Evolutionary conservation across 352 stramenopile genomes (phyloP).

Genomic region (Stramenopiles sp.): DNA sequence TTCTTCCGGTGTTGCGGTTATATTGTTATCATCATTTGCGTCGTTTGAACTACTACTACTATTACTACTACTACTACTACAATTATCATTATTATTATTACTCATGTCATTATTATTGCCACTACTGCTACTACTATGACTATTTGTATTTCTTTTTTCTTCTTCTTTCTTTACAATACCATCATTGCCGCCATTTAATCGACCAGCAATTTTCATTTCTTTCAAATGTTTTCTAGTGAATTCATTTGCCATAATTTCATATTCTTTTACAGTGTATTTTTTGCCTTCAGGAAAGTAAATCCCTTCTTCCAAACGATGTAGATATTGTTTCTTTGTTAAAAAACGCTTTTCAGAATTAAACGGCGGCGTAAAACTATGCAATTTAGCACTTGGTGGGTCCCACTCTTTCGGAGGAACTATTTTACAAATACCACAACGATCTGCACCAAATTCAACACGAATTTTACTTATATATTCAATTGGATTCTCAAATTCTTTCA

Average conservation of each 20-base stretch:
- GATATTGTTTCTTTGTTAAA: conserved; percentile 57
- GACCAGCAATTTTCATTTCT: conserved; percentile 27
- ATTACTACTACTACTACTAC: background rate
- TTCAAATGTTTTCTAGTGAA: conserved; percentile 27
- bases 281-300: conserved; percentile 48
- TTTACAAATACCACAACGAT: conserved; percentile 88
- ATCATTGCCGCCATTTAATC: no score
- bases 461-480: conserved; percentile 79
- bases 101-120: background rate
- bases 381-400: conserved; percentile 56
- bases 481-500: conserved; percentile 60
- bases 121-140: background rate
- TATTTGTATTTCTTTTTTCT: background rate
- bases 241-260: conserved; percentile 43
- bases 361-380: conserved; percentile 48
- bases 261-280: conserved; percentile 46
- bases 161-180: conserved; percentile 20
- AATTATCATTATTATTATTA: conserved; percentile 4
- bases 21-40: no score
- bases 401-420: conserved; percentile 87
- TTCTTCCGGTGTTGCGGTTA: conserved; percentile 23
- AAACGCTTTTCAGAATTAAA: conserved; percentile 88
- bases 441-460: conserved; percentile 58
- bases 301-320: conserved; percentile 27
- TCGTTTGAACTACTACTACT: conserved; percentile 13